A percentile compares a stretch with the other conserved stretches of the same genome.
Evolutionary conservation across 805 yeast genomes (phyloP).

Genomic region (Saturnispora diversa): DNA sequence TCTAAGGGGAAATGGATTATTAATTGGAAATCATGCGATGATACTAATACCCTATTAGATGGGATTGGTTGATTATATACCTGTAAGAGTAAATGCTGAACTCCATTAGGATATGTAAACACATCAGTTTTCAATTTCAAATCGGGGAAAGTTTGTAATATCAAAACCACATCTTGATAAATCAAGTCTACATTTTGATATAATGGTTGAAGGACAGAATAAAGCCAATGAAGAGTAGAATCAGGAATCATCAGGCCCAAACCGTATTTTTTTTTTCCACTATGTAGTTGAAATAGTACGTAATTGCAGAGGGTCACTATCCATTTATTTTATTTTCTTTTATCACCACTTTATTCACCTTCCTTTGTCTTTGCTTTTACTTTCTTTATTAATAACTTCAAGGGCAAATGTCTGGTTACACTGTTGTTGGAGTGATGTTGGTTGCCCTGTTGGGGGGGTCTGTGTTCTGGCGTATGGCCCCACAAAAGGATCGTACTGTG

Average conservation of each 20-base stretch:
- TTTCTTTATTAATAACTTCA: no score
- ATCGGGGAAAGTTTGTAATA: slow-evolving; percentile 42
- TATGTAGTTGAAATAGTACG: neutral
- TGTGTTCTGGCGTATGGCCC: slow-evolving; percentile 80
- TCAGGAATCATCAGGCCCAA: slow-evolving; percentile 1
- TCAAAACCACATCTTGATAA: slow-evolving; percentile 54
- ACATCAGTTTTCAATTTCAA: slow-evolving; percentile 66
- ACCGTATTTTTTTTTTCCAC: neutral
- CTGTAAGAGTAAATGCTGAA: slow-evolving; percentile 50
- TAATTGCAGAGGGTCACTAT: neutral
- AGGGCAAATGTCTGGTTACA: slow-evolving; percentile 16
- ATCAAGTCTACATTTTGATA: slow-evolving; percentile 50
- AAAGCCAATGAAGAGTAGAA: slow-evolving; percentile 44
- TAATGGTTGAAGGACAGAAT: slow-evolving; percentile 47
- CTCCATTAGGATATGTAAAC: slow-evolving; percentile 50
- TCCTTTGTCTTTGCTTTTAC: neutral
- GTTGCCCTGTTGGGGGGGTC: slow-evolving; percentile 50
- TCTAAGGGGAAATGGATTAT: slow-evolving; percentile 61
- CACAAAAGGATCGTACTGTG: slow-evolving; percentile 70
- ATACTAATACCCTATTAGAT: slow-evolving; percentile 1
- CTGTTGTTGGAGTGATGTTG: slow-evolving; percentile 31
- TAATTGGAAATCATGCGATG: slow-evolving; percentile 30
- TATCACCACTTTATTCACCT: neutral
- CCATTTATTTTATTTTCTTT: neutral
- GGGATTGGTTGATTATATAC: slow-evolving; percentile 41